These are phyloP conservation scores for Suillus weaverae DNA, from an alignment of 768 basidiomycete species.

Conservation along the genomic window DNA sequence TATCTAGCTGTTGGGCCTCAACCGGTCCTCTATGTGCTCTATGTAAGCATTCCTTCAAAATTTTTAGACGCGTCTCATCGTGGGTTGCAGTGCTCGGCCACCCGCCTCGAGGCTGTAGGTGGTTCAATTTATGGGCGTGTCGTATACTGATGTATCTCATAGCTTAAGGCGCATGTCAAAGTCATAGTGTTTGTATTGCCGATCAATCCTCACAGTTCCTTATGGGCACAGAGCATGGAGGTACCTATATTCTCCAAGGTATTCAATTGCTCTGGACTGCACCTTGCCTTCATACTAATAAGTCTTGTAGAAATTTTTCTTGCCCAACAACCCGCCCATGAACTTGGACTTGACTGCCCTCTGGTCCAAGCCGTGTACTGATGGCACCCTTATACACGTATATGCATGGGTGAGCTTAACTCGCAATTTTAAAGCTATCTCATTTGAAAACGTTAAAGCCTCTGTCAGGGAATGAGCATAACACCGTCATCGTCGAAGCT, in stretches of 20 bases:
- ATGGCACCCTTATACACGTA: not conserved
- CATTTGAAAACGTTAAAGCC: not conserved
- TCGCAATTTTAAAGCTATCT: not conserved
- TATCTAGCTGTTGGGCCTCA: not conserved
- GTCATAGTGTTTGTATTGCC: not conserved
- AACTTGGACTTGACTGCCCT: not conserved
- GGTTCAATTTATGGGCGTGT: not conserved
- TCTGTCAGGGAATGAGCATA: not conserved
- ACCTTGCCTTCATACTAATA: not conserved
- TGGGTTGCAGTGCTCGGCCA: not conserved
- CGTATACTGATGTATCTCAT: not conserved
- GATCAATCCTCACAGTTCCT: not conserved
- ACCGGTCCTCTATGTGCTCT: not conserved
- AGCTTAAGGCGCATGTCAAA: not conserved
- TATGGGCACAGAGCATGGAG: not conserved
- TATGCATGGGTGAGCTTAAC: not conserved
- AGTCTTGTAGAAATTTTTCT: not conserved
- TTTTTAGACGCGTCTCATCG: not conserved
- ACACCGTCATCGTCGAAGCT: not conserved
- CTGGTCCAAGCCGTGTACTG: not conserved
- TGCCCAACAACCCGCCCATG: not conserved
- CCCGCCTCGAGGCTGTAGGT: not conserved
- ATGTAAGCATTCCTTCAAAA: not conserved
- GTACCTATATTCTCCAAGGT: not conserved
- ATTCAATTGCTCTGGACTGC: not conserved